phyloP scores from a whole-genome alignment of 2,329 filamentous ascomycete genomes.

The Cylindrodendrum hubeiense region DNA sequence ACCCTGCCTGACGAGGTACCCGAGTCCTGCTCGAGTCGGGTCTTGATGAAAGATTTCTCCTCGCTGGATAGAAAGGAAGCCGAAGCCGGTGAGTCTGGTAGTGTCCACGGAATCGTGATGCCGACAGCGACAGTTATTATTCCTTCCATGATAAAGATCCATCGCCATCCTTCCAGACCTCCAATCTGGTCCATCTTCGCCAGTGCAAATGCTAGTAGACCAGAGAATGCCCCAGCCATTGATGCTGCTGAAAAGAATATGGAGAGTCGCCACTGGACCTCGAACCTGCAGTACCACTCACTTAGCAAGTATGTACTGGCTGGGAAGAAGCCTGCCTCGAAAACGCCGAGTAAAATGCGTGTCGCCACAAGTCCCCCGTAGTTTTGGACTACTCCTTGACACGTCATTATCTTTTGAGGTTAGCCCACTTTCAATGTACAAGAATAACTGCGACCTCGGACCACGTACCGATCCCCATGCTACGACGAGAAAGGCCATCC shows the following conservation, averaged over 20 bases:
- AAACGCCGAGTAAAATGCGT: too few species aligned
- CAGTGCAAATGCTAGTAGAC: slow-evolving; percentile 8
- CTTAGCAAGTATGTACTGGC: slow-evolving; percentile 12
- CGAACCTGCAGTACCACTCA: slow-evolving; percentile 3
- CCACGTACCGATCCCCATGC: too few species aligned
- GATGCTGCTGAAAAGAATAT: slow-evolving; percentile 16
- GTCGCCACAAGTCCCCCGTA: too few species aligned
- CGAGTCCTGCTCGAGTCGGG: not conserved
- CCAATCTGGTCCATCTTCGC: slow-evolving; percentile 20
- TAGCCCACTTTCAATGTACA: too few species aligned
- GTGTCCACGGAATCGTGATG: not conserved
- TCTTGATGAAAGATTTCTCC: slow-evolving; percentile 7
- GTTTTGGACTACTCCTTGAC: too few species aligned
- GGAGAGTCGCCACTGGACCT: slow-evolving; percentile 14
- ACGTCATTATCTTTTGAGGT: too few species aligned
- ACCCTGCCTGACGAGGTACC: slow-evolving; percentile 12
- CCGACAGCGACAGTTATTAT: slow-evolving; percentile 7
- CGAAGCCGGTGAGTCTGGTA: slow-evolving; percentile 5
- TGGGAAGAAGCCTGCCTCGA: slow-evolving; percentile 18
- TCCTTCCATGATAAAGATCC: slow-evolving; percentile 25
- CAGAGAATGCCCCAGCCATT: slow-evolving; percentile 19
- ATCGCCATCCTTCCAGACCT: slow-evolving; percentile 13
- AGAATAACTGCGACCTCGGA: too few species aligned
- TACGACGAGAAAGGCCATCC: too few species aligned
- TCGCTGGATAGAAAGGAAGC: slow-evolving; percentile 1